These are phyloP conservation scores for Chlorella ohadii DNA, from an alignment of 139 green algal species.

Conservation along the genomic window DNA sequence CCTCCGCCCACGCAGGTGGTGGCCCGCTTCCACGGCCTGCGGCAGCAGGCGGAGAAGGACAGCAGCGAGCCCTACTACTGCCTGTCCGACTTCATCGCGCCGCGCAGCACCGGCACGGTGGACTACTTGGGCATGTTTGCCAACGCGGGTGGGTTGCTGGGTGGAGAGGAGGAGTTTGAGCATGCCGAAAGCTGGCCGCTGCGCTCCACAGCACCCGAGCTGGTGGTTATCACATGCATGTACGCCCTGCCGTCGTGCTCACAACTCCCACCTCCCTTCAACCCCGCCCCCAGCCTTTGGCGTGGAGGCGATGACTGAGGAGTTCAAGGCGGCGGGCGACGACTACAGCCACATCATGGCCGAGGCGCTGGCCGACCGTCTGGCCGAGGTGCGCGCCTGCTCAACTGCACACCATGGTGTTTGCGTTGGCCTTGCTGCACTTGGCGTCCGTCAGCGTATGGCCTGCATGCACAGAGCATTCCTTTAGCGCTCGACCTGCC, in stretches of 20 bases:
- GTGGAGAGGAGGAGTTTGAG: too few species aligned
- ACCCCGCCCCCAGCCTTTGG: conserved; percentile 93
- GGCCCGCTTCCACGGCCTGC: conserved; percentile 77
- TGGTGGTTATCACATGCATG: too few species aligned
- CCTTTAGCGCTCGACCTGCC: too few species aligned
- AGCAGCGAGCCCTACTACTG: conserved; percentile 84
- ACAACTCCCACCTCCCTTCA: too few species aligned
- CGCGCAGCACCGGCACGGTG: conserved; percentile 77
- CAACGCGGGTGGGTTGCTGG: conserved; percentile 49
- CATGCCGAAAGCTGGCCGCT: too few species aligned
- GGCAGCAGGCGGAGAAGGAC: conserved; percentile 93
- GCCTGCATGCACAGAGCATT: too few species aligned
- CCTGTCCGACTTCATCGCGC: conserved; percentile 97
- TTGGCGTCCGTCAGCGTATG: too few species aligned
- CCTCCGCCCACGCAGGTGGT: conserved; percentile 20
- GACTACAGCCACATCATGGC: conserved; percentile 99
- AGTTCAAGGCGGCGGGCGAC: conserved; percentile 81
- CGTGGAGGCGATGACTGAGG: conserved; percentile 83
- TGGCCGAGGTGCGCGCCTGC: conserved; percentile 78
- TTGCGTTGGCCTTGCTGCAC: too few species aligned
- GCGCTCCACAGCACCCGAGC: too few species aligned
- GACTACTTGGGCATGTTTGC: conserved; percentile 99
- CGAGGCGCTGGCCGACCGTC: conserved; percentile 95
- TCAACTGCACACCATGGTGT: too few species aligned
- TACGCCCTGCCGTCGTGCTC: too few species aligned